Percentiles rank a stretch among this genome's conserved stretches.
These are phyloP conservation scores for Aquilaria yunnanensis DNA, from an alignment of 345 rosid genomes.

Conservation along the genomic window DNA sequence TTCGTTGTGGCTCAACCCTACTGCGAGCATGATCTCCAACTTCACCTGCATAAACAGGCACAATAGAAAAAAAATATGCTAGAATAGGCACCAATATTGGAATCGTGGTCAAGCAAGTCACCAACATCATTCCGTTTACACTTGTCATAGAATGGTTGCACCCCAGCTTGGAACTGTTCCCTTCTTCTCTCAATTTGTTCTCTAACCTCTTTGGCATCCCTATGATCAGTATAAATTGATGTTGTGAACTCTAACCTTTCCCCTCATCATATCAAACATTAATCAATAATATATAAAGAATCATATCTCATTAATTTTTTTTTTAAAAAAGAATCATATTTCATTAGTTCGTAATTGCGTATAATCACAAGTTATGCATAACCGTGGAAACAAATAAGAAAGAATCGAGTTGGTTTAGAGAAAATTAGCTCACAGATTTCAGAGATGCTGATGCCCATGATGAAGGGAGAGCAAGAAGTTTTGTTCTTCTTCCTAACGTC, in stretches of 20 bases:
- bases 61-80: neutral
- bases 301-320: too few relatives aligned
- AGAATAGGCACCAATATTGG: neutral
- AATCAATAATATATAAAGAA: too few relatives aligned
- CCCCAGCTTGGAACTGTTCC: conserved; percentile 26
- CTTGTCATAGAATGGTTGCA: conserved; percentile 33
- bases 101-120: neutral
- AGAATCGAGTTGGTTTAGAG: too few relatives aligned
- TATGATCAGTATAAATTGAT: conserved; percentile 8
- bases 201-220: conserved; percentile 31
- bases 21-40: conserved; percentile 47
- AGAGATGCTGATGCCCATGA: conserved; percentile 26
- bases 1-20: conserved; percentile 31
- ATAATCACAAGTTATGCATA: too few relatives aligned
- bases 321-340: too few relatives aligned
- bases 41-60: conserved; percentile 28
- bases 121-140: conserved; percentile 43
- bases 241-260: conserved; percentile 31
- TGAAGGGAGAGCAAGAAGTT: conserved; percentile 32
- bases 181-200: conserved; percentile 41
- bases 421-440: conserved; percentile 33
- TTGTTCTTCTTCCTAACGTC: conserved; percentile 24
- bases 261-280: conserved; percentile 19
- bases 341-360: too few relatives aligned
- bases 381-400: too few relatives aligned